Evolutionary conservation across 345 rosid genomes (phyloP).

Genomic region (Linum tenue): DNA sequence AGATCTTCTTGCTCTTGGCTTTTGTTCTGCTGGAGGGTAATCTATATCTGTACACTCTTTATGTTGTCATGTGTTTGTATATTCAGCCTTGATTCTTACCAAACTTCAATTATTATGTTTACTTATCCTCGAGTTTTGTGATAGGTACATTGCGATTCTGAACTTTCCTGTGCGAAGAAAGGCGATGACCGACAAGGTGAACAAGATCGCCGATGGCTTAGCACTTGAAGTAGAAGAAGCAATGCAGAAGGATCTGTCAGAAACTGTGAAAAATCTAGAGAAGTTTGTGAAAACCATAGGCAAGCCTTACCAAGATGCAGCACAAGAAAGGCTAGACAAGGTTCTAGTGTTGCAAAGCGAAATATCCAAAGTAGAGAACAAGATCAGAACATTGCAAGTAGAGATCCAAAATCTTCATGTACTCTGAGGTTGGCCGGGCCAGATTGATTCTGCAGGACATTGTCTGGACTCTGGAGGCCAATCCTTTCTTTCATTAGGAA

Average conservation of each 20-base stretch:
- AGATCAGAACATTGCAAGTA: conserved; percentile 39
- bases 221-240: conserved; percentile 74
- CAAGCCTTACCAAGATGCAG: conserved; percentile 75
- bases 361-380: conserved; percentile 37
- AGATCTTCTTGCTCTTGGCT: conserved; percentile 88
- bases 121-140: conserved; percentile 4
- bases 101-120: too few species aligned
- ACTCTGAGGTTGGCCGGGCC: not conserved
- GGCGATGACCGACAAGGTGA: conserved; percentile 55
- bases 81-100: too few species aligned
- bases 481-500: too few species aligned
- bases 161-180: conserved; percentile 66
- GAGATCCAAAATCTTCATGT: conserved; percentile 82
- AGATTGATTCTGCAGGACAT: too few species aligned
- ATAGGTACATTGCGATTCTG: conserved; percentile 66
- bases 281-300: conserved; percentile 45
- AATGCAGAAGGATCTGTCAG: conserved; percentile 75
- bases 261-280: conserved; percentile 38
- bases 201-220: conserved; percentile 47
- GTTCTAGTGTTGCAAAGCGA: conserved; percentile 44
- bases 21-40: conserved; percentile 98
- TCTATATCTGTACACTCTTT: not conserved
- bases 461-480: too few species aligned
- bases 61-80: not conserved
- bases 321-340: conserved; percentile 49